Conservation (phyloP, 148 eudicot genomes). For the Camellia lanceoleosa region DNA sequence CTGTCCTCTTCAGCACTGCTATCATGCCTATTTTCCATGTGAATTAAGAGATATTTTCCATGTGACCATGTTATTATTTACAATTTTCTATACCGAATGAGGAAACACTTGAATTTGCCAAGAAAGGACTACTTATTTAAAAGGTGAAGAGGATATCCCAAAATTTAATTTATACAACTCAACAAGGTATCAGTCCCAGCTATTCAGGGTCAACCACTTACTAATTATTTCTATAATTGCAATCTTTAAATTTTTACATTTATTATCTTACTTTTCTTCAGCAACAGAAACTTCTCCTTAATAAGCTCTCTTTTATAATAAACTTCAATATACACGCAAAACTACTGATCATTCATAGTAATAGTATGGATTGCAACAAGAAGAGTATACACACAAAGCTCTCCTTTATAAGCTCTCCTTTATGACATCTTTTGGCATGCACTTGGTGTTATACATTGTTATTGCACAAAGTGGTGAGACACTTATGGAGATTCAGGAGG, state of each 20-base stretch:
- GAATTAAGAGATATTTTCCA: constrained; percentile 19
- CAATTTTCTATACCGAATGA: not conserved
- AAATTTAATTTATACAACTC: not conserved
- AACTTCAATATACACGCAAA: not conserved
- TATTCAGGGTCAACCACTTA: too few relatives aligned
- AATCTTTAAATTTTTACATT: not conserved
- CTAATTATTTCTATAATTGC: not conserved
- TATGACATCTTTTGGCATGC: too few relatives aligned
- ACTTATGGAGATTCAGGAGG: too few relatives aligned
- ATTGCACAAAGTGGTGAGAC: too few relatives aligned
- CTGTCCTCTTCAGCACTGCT: constrained; percentile 11
- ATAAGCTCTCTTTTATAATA: not conserved
- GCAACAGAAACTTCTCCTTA: not conserved
- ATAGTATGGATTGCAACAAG: too few relatives aligned
- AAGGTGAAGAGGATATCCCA: not conserved
- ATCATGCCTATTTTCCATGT: constrained; percentile 32
- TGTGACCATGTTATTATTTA: not conserved
- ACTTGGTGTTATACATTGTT: too few relatives aligned
- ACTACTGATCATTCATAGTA: too few relatives aligned
- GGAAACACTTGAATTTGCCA: not conserved
- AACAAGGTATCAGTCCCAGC: not conserved
- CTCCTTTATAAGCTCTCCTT: too few relatives aligned
- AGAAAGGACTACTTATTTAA: not conserved
- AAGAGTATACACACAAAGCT: not conserved
- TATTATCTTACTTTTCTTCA: not conserved